A percentile compares a stretch with the other conserved stretches of the same genome.
phyloP scores from a whole-genome alignment of 331 rosid genomes.

The Malus hybrid region DNA sequence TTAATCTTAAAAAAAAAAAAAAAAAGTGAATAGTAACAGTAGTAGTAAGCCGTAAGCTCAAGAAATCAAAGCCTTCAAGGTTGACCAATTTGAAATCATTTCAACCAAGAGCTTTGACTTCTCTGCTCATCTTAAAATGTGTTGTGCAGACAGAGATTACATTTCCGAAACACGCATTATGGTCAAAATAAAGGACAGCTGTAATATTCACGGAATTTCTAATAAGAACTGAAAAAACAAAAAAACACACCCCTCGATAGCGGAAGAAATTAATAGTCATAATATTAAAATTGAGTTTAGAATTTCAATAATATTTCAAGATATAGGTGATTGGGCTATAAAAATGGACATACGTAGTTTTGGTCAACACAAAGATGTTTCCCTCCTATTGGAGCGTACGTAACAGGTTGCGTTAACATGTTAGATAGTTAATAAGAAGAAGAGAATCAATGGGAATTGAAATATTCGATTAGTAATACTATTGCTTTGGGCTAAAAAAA shows the following conservation, averaged over 20 bases:
- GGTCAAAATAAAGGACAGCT: neutral
- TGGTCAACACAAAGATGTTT: neutral
- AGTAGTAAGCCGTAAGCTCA: neutral
- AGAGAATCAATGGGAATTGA: too few species aligned
- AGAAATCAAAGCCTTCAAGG: neutral
- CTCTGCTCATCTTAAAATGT: neutral
- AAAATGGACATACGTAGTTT: neutral
- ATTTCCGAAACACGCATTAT: neutral
- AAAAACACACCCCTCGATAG: neutral
- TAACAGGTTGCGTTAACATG: too few species aligned
- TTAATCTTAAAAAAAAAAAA: too few species aligned
- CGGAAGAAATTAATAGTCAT: neutral
- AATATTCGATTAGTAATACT: too few species aligned
- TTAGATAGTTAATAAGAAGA: too few species aligned
- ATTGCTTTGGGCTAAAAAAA: too few species aligned
- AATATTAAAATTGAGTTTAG: too few species aligned
- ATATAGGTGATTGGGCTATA: neutral
- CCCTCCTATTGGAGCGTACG: neutral
- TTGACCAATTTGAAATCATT: neutral
- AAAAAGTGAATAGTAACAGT: too few species aligned
- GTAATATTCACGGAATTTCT: neutral
- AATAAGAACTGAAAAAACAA: neutral
- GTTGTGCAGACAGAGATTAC: neutral
- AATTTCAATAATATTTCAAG: neutral
- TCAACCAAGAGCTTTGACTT: conserved; percentile 1